These are phyloP conservation scores for Eucalyptus pauciflora DNA, from an alignment of 345 rosid genomes.

Conservation along the genomic window DNA sequence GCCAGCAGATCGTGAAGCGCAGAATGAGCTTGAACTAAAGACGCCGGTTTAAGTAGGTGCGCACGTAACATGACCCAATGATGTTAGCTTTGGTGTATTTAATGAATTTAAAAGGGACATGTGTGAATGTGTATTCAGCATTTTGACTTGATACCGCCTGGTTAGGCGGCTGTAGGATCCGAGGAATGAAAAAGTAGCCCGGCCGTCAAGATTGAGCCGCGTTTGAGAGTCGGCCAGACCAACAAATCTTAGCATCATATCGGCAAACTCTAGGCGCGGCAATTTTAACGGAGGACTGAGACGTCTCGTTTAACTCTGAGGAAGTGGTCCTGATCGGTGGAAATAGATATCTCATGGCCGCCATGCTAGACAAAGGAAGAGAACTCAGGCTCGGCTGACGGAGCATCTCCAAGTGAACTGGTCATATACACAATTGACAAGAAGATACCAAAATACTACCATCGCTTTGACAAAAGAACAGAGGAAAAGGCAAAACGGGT, in stretches of 20 bases:
- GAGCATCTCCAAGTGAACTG: not conserved
- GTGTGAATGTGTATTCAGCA: not conserved
- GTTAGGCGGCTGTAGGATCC: not conserved
- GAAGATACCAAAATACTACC: not conserved
- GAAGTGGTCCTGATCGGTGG: not conserved
- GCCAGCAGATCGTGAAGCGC: not conserved
- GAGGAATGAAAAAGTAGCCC: not conserved
- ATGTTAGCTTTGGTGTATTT: not conserved
- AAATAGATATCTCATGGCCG: not conserved
- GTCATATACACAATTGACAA: not conserved
- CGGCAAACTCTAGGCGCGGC: not conserved
- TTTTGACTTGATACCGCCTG: not conserved
- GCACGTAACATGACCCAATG: not conserved
- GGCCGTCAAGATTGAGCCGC: not conserved
- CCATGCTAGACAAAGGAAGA: not conserved
- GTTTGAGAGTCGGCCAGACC: not conserved
- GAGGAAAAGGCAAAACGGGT: not conserved
- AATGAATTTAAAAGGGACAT: not conserved
- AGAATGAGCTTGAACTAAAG: not conserved
- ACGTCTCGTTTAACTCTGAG: not conserved
- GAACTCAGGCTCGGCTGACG: not conserved
- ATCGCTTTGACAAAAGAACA: not conserved
- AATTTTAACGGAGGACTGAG: not conserved
- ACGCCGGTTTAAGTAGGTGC: not conserved
- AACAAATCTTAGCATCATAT: not conserved